A percentile compares a stretch with the other conserved stretches of the same genome.
These are phyloP conservation scores for Pseudozyma tsukubaensis DNA, from an alignment of 1,284 basidiomycete species.

Conservation along the genomic window DNA sequence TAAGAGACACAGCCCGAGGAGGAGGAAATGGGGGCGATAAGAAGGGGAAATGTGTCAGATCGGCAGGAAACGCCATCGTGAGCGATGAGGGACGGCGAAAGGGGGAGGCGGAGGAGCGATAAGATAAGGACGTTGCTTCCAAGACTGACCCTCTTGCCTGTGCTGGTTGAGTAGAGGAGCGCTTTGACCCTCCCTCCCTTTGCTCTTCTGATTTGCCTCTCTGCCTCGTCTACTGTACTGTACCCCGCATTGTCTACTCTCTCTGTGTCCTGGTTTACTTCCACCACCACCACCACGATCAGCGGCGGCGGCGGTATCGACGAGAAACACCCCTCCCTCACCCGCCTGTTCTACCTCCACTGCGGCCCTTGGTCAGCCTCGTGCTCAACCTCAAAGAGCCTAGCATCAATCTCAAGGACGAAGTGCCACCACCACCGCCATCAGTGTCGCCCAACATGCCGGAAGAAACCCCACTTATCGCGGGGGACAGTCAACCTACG, in stretches of 20 bases:
- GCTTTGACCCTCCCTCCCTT: too few species aligned
- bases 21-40: neutral
- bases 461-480: too few species aligned
- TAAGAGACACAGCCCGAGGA: neutral
- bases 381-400: too few species aligned
- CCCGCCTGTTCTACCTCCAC: neutral
- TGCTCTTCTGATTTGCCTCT: too few species aligned
- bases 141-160: neutral
- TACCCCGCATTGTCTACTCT: too few species aligned
- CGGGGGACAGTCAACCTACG: too few species aligned
- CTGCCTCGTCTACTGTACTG: too few species aligned
- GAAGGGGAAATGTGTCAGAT: neutral
- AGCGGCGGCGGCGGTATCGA: neutral
- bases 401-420: too few species aligned
- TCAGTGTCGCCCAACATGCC: too few species aligned
- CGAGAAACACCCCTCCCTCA: neutral
- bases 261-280: neutral
- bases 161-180: neutral
- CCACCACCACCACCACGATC: neutral
- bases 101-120: neutral
- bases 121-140: conserved; percentile 3
- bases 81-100: neutral
- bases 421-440: too few species aligned
- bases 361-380: too few species aligned
- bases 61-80: too few species aligned